These are phyloP conservation scores for Penicillium sp. DNA, from an alignment of 2,329 filamentous ascomycete genomes.

Conservation along the genomic window DNA sequence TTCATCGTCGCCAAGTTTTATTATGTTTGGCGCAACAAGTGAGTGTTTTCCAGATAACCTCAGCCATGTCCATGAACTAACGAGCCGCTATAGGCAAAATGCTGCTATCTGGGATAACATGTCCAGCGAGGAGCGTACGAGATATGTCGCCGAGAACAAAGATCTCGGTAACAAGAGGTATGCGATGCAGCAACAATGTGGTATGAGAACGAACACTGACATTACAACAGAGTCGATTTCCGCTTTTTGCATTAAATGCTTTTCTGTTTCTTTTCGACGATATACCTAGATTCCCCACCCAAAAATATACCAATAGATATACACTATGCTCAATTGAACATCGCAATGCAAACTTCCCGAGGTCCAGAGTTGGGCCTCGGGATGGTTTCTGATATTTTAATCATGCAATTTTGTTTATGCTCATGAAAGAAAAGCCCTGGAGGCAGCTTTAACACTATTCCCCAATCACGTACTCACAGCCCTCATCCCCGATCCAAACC, in stretches of 20 bases:
- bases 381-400: too few relatives aligned
- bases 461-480: slow-evolving; percentile 64
- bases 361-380: too few relatives aligned
- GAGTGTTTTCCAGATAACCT: slow-evolving; percentile 9
- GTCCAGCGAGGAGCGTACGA: slow-evolving; percentile 40
- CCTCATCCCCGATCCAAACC: slow-evolving; percentile 61
- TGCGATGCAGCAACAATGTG: neutral
- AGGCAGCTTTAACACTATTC: slow-evolving; percentile 40
- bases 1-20: slow-evolving; percentile 51
- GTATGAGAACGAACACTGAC: slow-evolving; percentile 1
- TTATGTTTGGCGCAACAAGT: slow-evolving; percentile 46
- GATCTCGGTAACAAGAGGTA: slow-evolving; percentile 49
- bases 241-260: slow-evolving; percentile 34
- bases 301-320: neutral
- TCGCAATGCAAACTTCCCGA: neutral
- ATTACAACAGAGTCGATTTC: slow-evolving; percentile 38
- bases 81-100: slow-evolving; percentile 27
- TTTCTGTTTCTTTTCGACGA: neutral
- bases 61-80: slow-evolving; percentile 1
- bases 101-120: slow-evolving; percentile 43
- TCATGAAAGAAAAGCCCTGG: too few relatives aligned
- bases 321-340: too few relatives aligned
- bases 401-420: too few relatives aligned
- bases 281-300: neutral
- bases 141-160: slow-evolving; percentile 42